These are phyloP conservation scores for Wickerhamiella musiphila DNA, from an alignment of 805 yeast species.

Conservation along the genomic window DNA sequence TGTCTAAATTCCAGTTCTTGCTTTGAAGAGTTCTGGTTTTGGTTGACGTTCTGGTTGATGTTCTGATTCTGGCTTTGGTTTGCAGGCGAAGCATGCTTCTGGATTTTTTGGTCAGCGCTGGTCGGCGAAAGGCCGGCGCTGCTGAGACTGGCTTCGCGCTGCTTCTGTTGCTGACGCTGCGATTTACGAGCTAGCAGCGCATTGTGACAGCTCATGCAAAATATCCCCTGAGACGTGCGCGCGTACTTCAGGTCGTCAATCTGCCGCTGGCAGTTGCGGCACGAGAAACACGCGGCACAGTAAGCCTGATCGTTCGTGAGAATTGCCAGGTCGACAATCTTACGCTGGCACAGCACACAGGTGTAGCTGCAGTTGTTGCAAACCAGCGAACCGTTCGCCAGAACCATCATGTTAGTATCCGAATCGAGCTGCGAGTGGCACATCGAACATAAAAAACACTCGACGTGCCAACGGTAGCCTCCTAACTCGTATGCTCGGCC, in stretches of 20 bases:
- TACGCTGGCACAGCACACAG: conserved; percentile 68
- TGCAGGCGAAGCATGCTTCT: too few species aligned
- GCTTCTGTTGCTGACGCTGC: conserved; percentile 16
- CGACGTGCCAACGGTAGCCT: conserved; percentile 88
- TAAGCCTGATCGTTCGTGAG: conserved; percentile 91
- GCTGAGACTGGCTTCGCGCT: too few species aligned
- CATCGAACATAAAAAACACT: conserved; percentile 79
- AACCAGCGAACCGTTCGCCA: conserved; percentile 82
- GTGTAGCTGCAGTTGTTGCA: conserved; percentile 87
- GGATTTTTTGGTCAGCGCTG: too few species aligned
- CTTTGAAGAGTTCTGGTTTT: too few species aligned
- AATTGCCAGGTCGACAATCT: conserved; percentile 85
- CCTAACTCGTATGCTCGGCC: conserved; percentile 94
- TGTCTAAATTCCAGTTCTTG: too few species aligned
- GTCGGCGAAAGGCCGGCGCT: too few species aligned
- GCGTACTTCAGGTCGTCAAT: conserved; percentile 86
- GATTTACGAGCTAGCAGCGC: conserved; percentile 59
- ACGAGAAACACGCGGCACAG: conserved; percentile 76
- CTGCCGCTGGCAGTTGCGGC: conserved; percentile 70
- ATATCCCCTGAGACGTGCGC: conserved; percentile 78
- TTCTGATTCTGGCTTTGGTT: too few species aligned
- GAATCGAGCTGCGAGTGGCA: conserved; percentile 68
- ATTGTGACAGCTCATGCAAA: conserved; percentile 87
- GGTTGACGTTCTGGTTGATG: too few species aligned
- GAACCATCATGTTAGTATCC: conserved; percentile 72